Percentiles rank a stretch among this genome's conserved stretches.
phyloP scores from a whole-genome alignment of 164 flowering plant species.

The Annona squamosa region DNA sequence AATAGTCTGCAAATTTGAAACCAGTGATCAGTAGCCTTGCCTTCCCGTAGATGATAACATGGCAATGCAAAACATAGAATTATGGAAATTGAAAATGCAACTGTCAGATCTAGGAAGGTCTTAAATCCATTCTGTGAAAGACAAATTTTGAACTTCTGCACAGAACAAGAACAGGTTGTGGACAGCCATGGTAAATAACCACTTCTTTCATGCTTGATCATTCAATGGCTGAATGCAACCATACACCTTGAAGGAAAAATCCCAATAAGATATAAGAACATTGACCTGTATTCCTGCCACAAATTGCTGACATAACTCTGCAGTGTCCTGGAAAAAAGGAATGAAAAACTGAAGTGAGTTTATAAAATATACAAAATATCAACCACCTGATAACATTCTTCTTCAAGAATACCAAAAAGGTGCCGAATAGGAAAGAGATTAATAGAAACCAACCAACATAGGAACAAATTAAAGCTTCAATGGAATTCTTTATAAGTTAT shows the following conservation, averaged over 20 bases:
- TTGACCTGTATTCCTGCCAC: slow-evolving; percentile 62
- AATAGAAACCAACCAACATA: not conserved
- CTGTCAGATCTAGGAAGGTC: not conserved
- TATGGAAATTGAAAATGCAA: not conserved
- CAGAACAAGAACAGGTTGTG: not conserved
- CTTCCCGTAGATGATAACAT: not conserved
- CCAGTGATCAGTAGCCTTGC: slow-evolving; percentile 6
- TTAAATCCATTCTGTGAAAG: not conserved
- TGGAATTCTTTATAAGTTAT: not conserved
- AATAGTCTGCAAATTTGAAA: slow-evolving; percentile 62
- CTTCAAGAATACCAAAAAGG: not conserved
- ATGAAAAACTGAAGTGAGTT: not conserved
- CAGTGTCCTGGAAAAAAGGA: slow-evolving; percentile 33
- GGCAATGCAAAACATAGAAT: not conserved
- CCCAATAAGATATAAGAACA: not conserved
- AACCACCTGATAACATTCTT: not conserved
- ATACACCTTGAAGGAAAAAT: not conserved
- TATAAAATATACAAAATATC: not conserved
- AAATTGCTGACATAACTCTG: slow-evolving; percentile 39
- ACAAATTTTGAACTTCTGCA: not conserved
- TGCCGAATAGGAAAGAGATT: not conserved
- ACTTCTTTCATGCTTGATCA: not conserved
- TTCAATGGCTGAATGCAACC: not conserved
- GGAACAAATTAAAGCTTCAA: not conserved
- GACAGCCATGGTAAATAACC: not conserved